Conservation (phyloP, 495 filamentous ascomycete species). For the Apodospora peruviana region DNA sequence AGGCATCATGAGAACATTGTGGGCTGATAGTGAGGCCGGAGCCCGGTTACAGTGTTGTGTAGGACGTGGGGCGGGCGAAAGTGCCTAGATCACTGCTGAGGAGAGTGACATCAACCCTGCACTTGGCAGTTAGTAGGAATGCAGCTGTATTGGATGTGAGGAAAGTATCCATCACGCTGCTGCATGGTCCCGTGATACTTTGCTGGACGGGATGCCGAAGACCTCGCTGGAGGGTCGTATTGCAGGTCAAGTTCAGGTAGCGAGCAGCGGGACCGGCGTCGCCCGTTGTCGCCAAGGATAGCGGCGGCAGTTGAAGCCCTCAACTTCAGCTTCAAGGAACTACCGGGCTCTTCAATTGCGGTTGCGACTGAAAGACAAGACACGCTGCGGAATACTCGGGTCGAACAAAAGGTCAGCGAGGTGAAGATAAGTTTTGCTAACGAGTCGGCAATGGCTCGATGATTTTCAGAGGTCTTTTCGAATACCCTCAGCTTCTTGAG, state of each 20-base stretch:
- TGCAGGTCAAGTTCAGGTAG: not conserved
- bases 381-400: too few relatives aligned
- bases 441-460: too few relatives aligned
- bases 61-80: not conserved
- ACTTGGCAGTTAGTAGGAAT: not conserved
- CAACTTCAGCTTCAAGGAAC: too few relatives aligned
- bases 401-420: too few relatives aligned
- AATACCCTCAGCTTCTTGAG: too few relatives aligned
- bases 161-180: not conserved
- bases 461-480: too few relatives aligned
- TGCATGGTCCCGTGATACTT: too few relatives aligned
- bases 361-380: too few relatives aligned
- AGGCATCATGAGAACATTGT: conserved; percentile 13
- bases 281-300: not conserved
- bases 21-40: conserved; percentile 1
- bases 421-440: too few relatives aligned
- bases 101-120: not conserved
- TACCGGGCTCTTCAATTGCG: too few relatives aligned
- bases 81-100: not conserved
- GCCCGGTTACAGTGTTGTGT: conserved; percentile 3
- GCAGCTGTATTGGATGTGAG: not conserved
- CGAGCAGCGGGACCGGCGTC: not conserved
- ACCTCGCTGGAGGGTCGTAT: not conserved
- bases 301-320: not conserved
- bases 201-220: not conserved